Percentiles rank a stretch among this genome's conserved stretches.
Evolutionary conservation across 2,329 filamentous ascomycete genomes (phyloP).

Genomic region (Pseudocercospora eumusae): DNA sequence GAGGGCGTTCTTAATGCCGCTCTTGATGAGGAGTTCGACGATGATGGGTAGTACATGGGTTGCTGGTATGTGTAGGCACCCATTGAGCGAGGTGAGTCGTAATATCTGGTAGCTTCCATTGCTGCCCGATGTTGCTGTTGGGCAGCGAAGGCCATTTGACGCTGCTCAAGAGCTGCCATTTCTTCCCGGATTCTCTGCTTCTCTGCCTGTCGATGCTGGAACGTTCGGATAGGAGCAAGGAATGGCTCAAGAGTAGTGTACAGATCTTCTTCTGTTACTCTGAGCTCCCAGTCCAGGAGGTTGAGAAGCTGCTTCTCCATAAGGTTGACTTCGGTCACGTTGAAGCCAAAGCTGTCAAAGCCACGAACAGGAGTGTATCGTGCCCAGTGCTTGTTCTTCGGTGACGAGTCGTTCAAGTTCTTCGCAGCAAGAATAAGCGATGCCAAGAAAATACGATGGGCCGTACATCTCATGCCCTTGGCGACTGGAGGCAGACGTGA

Average conservation of each 20-base stretch:
- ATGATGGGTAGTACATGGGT: slow-evolving; percentile 33
- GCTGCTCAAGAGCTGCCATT: slow-evolving; percentile 37
- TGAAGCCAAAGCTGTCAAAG: slow-evolving; percentile 82
- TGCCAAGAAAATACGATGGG: slow-evolving; percentile 95
- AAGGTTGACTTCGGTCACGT: slow-evolving; percentile 91
- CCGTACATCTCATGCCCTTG: slow-evolving; percentile 93
- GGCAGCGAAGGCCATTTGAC: slow-evolving; percentile 40
- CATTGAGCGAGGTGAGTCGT: slow-evolving; percentile 42
- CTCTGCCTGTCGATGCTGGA: slow-evolving; percentile 56
- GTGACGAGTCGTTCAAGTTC: slow-evolving; percentile 97
- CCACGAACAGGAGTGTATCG: slow-evolving; percentile 79
- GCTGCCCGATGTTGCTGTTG: slow-evolving; percentile 41
- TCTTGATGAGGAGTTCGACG: slow-evolving; percentile 35
- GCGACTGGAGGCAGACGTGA: slow-evolving; percentile 86
- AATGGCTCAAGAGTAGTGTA: slow-evolving; percentile 86
- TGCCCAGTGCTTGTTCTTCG: slow-evolving; percentile 99
- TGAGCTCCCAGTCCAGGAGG: slow-evolving; percentile 90
- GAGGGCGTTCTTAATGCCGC: slow-evolving; percentile 50
- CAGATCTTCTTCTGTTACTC: slow-evolving; percentile 81
- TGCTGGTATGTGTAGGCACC: slow-evolving; percentile 34
- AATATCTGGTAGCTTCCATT: slow-evolving; percentile 35
- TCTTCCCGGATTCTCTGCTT: slow-evolving; percentile 51
- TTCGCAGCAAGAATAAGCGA: slow-evolving; percentile 85
- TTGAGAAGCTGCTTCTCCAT: slow-evolving; percentile 99
- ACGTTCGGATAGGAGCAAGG: slow-evolving; percentile 76